Evolutionary conservation across 2,329 filamentous ascomycete genomes (phyloP).

Genomic region (Penicillium sclerotigenum): DNA sequence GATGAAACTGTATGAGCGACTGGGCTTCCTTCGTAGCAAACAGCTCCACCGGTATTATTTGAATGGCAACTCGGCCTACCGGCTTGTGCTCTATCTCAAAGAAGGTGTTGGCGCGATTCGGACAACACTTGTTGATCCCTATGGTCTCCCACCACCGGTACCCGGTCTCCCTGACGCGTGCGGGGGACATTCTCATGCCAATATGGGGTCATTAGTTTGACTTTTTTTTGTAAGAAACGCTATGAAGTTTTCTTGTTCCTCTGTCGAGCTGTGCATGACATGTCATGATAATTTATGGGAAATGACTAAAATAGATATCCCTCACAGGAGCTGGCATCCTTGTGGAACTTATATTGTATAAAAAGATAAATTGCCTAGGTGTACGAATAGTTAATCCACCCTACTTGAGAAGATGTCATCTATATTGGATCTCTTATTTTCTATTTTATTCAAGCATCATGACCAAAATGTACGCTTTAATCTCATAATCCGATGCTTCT

Average conservation of each 20-base stretch:
- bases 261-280: conserved; percentile 12
- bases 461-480: no score
- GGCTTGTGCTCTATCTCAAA: conserved; percentile 78
- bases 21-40: conserved; percentile 91
- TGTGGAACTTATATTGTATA: not conserved
- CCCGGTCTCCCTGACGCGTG: conserved; percentile 3
- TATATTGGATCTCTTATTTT: no score
- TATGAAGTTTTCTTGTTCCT: not conserved
- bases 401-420: not conserved
- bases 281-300: conserved; percentile 18
- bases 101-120: conserved; percentile 50
- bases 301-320: conserved; percentile 22
- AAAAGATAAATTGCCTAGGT: not conserved
- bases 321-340: conserved; percentile 12
- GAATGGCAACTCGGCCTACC: conserved; percentile 92
- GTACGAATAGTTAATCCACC: no score
- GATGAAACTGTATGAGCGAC: conserved; percentile 85
- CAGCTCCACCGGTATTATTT: conserved; percentile 92
- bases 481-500: no score
- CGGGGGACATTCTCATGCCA: not conserved
- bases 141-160: conserved; percentile 18
- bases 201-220: conserved; percentile 7
- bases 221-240: not conserved
- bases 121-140: conserved; percentile 35
- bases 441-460: no score